Base-by-base conservation (phyloP, 2,329 filamentous ascomycete species). In the Aspergillus viridinutans region DNA sequence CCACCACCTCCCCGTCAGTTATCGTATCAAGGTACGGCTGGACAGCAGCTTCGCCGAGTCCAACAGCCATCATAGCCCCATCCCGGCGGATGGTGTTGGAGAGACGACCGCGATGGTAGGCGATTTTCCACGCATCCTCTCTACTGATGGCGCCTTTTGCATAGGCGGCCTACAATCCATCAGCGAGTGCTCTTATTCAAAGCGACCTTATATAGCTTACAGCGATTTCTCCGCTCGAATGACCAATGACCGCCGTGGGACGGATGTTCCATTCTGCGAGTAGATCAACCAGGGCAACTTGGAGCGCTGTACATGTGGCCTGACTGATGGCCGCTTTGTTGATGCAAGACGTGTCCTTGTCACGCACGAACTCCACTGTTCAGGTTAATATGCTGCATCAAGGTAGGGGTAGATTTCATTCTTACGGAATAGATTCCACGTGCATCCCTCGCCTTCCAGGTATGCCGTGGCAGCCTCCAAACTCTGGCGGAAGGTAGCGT, bases 301-400 rank as follows among this genome's bases (percentile, higher is more conserved):
- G 64, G 0, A 67, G 35, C 3, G 60, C 62, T 1, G 63, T 61
- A 35, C 61, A 64, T 1, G 64, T 21, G 10, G 64, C 59, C 35
- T 65, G 64, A 2, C 47, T 48, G 49, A 59, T 3, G 55, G 32
- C 14, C 40, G 56, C 2, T 57, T 48, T 28, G 49, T 17, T 2
- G n/a, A 9, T 10, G 59, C 20, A 43, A 49, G 35, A 35, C 52
- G 38, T 5, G 20, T 21, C 20, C 47, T 23, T 1, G 4, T 17
- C 26, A 52, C 2, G 45, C 17, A 3, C 2, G 1, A 66, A 52
- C 38, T 65, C 61, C 57, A 21, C 14, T 32, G 20, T 26, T 26
- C 1, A 8, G 26, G 26, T 26, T 26, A 26, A 26, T 7, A 26
- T 26, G 26, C 26, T 26, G 26, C 7, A 3, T 26, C 26, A 26